A percentile compares a stretch with the other conserved stretches of the same genome.
phyloP scores from a whole-genome alignment of 2,329 filamentous ascomycete genomes.

The Orbilia javanica region DNA sequence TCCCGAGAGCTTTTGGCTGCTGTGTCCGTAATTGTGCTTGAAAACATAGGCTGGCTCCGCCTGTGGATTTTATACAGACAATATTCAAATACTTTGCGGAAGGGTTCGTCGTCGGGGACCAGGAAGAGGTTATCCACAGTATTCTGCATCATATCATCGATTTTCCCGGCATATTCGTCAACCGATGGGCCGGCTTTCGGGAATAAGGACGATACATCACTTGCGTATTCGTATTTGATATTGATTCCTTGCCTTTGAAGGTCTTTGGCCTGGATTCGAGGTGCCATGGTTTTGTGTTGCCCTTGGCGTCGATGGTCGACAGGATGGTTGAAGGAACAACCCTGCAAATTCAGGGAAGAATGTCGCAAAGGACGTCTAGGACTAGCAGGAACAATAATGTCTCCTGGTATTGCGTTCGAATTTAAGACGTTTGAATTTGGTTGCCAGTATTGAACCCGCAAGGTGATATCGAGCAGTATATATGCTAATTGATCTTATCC shows the following conservation, averaged over 20 bases:
- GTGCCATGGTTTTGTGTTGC: slow-evolving; percentile 40
- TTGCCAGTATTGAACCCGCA: background rate
- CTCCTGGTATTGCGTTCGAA: background rate
- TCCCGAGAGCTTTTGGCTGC: slow-evolving; percentile 6
- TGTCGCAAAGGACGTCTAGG: background rate
- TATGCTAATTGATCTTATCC: background rate
- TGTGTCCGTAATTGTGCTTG: background rate
- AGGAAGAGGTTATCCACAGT: slow-evolving; percentile 36
- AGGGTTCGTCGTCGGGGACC: slow-evolving; percentile 26
- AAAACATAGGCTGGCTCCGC: slow-evolving; percentile 41
- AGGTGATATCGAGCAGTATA: background rate
- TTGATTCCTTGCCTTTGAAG: slow-evolving; percentile 38
- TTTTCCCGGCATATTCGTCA: slow-evolving; percentile 41
- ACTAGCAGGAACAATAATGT: background rate
- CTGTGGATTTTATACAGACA: slow-evolving; percentile 33
- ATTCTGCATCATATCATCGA: slow-evolving; percentile 42
- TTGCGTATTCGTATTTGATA: slow-evolving; percentile 49
- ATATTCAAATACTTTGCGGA: slow-evolving; percentile 37
- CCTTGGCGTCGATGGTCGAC: background rate
- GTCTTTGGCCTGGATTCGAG: slow-evolving; percentile 50
- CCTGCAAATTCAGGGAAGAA: background rate
- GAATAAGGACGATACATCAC: slow-evolving; percentile 41
- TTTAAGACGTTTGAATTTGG: background rate
- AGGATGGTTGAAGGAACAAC: background rate
- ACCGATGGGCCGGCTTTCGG: background rate